Conservation (phyloP, 176 grass and related monocot species). For the Triticum urartu region DNA sequence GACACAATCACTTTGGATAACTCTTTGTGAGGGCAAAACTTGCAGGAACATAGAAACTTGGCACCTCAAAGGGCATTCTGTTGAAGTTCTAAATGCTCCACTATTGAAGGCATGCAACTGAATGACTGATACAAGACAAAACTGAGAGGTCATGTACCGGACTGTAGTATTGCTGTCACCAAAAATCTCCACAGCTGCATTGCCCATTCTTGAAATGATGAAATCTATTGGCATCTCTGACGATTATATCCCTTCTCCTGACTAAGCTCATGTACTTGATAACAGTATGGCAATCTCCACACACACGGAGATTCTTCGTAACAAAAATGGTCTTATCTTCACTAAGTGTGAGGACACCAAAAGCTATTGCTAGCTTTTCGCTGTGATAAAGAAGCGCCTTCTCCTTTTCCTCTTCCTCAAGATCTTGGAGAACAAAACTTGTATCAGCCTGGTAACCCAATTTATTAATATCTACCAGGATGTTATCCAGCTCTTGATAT, state of each 20-base stretch:
- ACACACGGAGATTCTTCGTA: too few relatives aligned
- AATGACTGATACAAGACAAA: neutral
- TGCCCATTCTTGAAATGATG: too few relatives aligned
- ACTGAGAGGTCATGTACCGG: neutral
- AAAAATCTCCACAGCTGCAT: too few relatives aligned
- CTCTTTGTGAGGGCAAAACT: neutral
- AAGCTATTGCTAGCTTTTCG: constrained; percentile 77
- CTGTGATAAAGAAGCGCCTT: constrained; percentile 60
- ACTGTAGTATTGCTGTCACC: neutral
- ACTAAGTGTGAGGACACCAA: constrained; percentile 48
- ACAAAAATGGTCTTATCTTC: too few relatives aligned
- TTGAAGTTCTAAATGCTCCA: neutral
- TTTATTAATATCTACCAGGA: constrained; percentile 58
- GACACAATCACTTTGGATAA: neutral
- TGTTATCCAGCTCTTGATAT: constrained; percentile 60
- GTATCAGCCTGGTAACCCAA: constrained; percentile 70
- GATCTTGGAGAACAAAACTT: constrained; percentile 71
- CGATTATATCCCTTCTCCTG: too few relatives aligned
- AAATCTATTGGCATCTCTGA: too few relatives aligned
- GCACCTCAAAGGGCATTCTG: neutral
- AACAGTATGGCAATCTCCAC: too few relatives aligned
- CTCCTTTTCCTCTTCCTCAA: constrained; percentile 80
- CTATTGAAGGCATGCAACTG: neutral
- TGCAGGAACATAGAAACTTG: neutral
- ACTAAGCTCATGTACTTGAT: too few relatives aligned